Evolutionary conservation across 345 rosid species (phyloP).

Genomic region (Citrus glauca): DNA sequence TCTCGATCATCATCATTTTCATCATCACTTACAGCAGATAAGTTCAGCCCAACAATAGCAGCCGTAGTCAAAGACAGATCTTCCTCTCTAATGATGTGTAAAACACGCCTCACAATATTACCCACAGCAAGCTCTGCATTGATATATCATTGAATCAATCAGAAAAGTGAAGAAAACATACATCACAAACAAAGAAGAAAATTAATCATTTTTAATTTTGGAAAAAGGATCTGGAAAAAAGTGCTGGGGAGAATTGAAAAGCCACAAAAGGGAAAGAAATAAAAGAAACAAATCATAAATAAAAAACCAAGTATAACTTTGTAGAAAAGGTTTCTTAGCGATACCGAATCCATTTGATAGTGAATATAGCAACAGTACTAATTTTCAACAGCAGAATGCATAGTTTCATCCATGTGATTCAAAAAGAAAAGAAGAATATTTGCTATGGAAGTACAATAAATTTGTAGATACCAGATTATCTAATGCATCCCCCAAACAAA

Average conservation of each 20-base stretch:
- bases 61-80: constrained; percentile 75
- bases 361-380: background rate
- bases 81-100: constrained; percentile 95
- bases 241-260: background rate
- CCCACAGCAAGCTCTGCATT: constrained; percentile 98
- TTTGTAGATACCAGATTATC: background rate
- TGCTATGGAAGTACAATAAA: background rate
- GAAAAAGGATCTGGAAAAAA: background rate
- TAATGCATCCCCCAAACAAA: background rate
- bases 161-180: background rate
- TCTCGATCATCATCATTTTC: constrained; percentile 51
- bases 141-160: constrained; percentile 2
- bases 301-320: background rate
- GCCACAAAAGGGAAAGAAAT: background rate
- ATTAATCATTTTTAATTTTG: background rate
- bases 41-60: constrained; percentile 72
- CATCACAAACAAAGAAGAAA: background rate
- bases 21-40: constrained; percentile 74
- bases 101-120: constrained; percentile 87
- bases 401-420: background rate
- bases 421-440: background rate
- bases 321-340: background rate
- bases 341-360: background rate
- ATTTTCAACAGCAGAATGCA: background rate
- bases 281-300: background rate